Conservation (phyloP, 2,329 filamentous ascomycete species). For the Ophiocordyceps polyrhachis-furcata region DNA sequence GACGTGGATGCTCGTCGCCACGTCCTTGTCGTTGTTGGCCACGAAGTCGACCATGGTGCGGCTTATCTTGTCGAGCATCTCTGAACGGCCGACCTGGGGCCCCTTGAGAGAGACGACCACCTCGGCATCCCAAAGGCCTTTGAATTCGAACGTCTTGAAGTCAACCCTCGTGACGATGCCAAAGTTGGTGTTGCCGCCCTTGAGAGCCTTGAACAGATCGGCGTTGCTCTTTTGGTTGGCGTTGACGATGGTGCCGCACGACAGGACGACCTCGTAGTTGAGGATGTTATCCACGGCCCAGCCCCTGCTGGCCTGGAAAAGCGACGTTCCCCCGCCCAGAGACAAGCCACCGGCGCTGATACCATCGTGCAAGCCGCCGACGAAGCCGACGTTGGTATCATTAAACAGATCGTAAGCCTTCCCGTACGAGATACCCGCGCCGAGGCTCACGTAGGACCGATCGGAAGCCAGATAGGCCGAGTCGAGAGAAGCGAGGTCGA, state of each 20-base stretch:
- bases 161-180: constrained; percentile 16
- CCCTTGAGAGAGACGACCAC: not conserved
- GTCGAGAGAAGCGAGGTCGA: constrained; percentile 18
- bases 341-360: constrained; percentile 7
- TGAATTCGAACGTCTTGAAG: constrained; percentile 7
- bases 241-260: constrained; percentile 20
- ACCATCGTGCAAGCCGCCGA: not conserved
- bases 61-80: not conserved
- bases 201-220: constrained; percentile 27
- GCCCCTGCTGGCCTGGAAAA: constrained; percentile 10
- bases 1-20: not conserved
- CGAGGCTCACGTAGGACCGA: constrained; percentile 10
- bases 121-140: not conserved
- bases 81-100: not conserved
- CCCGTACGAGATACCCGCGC: constrained; percentile 17
- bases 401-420: not conserved
- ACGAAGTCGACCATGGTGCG: not conserved
- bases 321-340: constrained; percentile 5
- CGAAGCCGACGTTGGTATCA: not conserved
- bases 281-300: constrained; percentile 23
- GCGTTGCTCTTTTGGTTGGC: constrained; percentile 15
- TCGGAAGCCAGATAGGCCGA: constrained; percentile 4
- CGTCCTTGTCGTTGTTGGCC: not conserved
- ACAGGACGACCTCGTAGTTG: constrained; percentile 25
- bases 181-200: constrained; percentile 30